Evolutionary conservation across 306 rosid species (phyloP).

Genomic region (Cucurbita ficifolia): DNA sequence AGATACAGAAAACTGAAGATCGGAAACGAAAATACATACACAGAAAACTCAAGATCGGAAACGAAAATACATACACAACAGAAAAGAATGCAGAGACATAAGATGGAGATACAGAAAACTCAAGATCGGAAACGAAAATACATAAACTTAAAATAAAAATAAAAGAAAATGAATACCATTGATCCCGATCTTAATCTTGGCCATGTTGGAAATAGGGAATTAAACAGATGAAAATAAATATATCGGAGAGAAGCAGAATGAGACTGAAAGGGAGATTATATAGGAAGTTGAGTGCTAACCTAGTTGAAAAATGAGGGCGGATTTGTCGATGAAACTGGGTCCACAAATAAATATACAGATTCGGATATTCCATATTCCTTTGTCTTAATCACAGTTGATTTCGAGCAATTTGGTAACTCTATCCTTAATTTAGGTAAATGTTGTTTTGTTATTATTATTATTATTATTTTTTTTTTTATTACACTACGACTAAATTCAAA

Average conservation of each 20-base stretch:
- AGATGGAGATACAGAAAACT: not conserved
- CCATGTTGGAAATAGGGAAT: slow-evolving; percentile 18
- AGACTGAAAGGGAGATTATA: not conserved
- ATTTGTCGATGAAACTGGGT: not conserved
- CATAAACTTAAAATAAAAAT: too few relatives aligned
- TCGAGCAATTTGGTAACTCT: too few relatives aligned
- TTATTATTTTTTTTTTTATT: too few relatives aligned
- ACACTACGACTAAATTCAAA: too few relatives aligned
- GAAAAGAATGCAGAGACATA: not conserved
- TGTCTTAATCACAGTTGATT: too few relatives aligned
- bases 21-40: too few relatives aligned
- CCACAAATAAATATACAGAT: not conserved
- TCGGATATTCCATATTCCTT: not conserved
- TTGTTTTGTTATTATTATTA: too few relatives aligned
- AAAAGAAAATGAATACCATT: too few relatives aligned
- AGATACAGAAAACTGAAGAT: not conserved
- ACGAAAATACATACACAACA: too few relatives aligned
- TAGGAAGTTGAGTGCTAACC: not conserved
- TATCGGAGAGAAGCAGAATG: not conserved
- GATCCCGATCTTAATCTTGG: slow-evolving; percentile 66
- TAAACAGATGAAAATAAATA: not conserved
- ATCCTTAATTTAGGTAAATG: too few relatives aligned
- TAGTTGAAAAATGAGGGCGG: not conserved
- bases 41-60: not conserved
- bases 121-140: not conserved